These are phyloP conservation scores for Leishmania amazonensis DNA, from an alignment of 208 protist genomes.

Conservation along the genomic window DNA sequence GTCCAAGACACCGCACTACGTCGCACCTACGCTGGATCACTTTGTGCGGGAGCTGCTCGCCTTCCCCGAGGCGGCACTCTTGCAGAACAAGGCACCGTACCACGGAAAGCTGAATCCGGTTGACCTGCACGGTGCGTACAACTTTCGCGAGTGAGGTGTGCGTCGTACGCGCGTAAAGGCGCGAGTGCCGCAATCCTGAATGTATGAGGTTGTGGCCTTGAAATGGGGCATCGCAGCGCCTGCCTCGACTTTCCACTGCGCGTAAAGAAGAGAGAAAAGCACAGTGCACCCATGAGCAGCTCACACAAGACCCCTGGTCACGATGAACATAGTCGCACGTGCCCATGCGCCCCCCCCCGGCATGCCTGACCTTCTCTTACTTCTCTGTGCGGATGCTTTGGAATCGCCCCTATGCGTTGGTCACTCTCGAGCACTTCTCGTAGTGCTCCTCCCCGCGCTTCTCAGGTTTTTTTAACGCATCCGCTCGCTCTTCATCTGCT, in stretches of 20 bases:
- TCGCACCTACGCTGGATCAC: constrained; percentile 87
- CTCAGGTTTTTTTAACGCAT: neutral
- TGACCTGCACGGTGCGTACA: constrained; percentile 66
- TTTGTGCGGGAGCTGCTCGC: constrained; percentile 85
- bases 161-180: neutral
- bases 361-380: neutral
- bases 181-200: neutral
- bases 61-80: constrained; percentile 66
- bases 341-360: neutral
- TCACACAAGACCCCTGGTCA: neutral
- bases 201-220: neutral
- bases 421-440: neutral
- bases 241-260: neutral
- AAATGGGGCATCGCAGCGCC: too few species aligned
- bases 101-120: constrained; percentile 82
- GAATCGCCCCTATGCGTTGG: neutral
- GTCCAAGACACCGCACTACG: constrained; percentile 75
- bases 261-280: neutral
- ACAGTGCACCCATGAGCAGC: neutral
- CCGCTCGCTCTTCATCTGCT: neutral
- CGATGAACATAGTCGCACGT: neutral
- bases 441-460: neutral
- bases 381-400: neutral
- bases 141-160: constrained; percentile 34
- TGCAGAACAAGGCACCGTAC: constrained; percentile 69